Conservation (phyloP, 2,329 filamentous ascomycete genomes). For the Seiridium cupressi region DNA sequence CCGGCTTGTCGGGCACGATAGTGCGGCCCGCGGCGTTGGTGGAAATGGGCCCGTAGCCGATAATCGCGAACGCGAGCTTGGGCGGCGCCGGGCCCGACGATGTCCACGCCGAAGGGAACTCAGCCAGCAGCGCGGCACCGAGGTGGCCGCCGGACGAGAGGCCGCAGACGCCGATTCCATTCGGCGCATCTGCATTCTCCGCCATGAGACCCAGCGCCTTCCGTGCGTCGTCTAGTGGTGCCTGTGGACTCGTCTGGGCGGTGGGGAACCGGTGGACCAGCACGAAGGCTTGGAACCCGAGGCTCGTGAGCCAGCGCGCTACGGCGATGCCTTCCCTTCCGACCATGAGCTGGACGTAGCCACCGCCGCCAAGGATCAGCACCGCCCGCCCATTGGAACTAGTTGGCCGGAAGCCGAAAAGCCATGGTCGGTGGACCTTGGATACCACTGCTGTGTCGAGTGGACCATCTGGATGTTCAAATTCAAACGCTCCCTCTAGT, state of each 20-base stretch:
- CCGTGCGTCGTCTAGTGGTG: constrained; percentile 17
- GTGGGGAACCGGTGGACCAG: constrained; percentile 21
- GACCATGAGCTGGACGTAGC: constrained; percentile 21
- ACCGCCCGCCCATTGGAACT: constrained; percentile 15
- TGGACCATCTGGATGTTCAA: constrained; percentile 9
- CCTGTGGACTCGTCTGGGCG: constrained; percentile 13
- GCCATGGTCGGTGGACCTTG: constrained; percentile 15
- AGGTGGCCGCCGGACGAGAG: constrained; percentile 20
- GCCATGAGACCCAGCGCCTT: constrained; percentile 16
- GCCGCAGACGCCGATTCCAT: constrained; percentile 14
- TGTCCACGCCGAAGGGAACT: constrained; percentile 15
- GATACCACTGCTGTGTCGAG: constrained; percentile 14
- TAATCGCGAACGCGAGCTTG: constrained; percentile 13
- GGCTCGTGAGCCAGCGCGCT: constrained; percentile 16
- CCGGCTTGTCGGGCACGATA: constrained; percentile 15
- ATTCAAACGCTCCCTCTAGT: constrained; percentile 14
- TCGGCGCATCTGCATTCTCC: background rate
- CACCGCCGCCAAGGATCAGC: constrained; percentile 19
- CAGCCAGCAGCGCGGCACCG: constrained; percentile 16
- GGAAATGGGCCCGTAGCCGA: constrained; percentile 22
- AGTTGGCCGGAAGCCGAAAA: constrained; percentile 18
- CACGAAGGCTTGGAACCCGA: constrained; percentile 19
- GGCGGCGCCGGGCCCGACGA: constrained; percentile 10
- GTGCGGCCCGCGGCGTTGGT: constrained; percentile 18
- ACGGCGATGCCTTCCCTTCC: constrained; percentile 18